phyloP scores from a whole-genome alignment of 192 early-diverging fungal species.

The Coemansia sp. region DNA sequence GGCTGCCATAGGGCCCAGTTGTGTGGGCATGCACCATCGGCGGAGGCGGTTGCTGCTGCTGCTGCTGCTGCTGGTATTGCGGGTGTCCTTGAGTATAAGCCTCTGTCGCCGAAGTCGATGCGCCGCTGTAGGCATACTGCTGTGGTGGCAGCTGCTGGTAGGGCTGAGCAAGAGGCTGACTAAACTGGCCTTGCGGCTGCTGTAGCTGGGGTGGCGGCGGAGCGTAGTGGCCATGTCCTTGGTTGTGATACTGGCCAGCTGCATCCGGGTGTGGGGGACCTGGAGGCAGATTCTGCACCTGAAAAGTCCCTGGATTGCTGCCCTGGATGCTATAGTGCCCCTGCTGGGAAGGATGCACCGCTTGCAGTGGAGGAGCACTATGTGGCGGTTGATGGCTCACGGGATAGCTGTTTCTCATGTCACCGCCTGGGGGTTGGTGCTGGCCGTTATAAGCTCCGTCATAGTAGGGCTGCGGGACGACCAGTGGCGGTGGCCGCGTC shows the following conservation, averaged over 20 bases:
- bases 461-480: constrained; percentile 13
- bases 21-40: constrained; percentile 6
- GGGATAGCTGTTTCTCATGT: constrained; percentile 9
- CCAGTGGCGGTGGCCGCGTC: constrained; percentile 16
- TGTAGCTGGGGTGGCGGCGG: constrained; percentile 9
- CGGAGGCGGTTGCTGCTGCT: constrained; percentile 7
- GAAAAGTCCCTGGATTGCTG: not conserved
- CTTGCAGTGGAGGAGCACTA: constrained; percentile 11
- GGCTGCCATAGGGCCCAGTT: constrained; percentile 9
- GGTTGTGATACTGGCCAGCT: constrained; percentile 7
- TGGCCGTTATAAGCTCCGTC: constrained; percentile 10
- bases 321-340: constrained; percentile 13
- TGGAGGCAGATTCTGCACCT: not conserved
- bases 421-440: not conserved
- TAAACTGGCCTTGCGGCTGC: constrained; percentile 7
- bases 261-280: not conserved
- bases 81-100: not conserved
- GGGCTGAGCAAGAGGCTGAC: not conserved
- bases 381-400: constrained; percentile 10
- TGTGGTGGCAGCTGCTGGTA: constrained; percentile 13
- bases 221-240: constrained; percentile 6
- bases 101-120: not conserved
- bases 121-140: constrained; percentile 18
- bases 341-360: constrained; percentile 14
- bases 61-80: constrained; percentile 19